phyloP scores from a whole-genome alignment of 169 alveolate genomes.

The Plasmodium relictum region DNA sequence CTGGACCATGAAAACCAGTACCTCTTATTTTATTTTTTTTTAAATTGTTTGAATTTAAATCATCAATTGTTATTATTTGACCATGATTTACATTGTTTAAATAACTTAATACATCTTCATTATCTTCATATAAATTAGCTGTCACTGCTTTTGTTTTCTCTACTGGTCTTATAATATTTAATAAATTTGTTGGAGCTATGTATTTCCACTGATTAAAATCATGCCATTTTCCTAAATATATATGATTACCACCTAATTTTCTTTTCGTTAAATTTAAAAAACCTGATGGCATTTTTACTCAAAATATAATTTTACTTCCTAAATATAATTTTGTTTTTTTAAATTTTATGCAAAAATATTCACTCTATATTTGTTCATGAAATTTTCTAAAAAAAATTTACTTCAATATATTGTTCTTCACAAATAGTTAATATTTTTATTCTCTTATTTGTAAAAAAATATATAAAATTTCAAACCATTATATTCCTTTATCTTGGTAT shows the following conservation, averaged over 20 bases:
- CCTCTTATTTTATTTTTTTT: constrained; percentile 86
- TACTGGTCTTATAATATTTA: constrained; percentile 83
- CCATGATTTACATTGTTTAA: constrained; percentile 81
- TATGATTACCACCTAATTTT: constrained; percentile 69
- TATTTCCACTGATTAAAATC: constrained; percentile 86
- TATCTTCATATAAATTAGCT: constrained; percentile 78
- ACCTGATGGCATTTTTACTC: constrained; percentile 36
- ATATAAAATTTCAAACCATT: too few species aligned
- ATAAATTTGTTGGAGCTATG: constrained; percentile 84
- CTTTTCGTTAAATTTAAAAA: constrained; percentile 29
- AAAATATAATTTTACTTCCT: too few species aligned
- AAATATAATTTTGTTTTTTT: too few species aligned
- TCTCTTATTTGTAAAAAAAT: too few species aligned
- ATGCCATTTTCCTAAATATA: constrained; percentile 85
- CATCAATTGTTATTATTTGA: constrained; percentile 83
- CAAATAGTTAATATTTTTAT: neutral
- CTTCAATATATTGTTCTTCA: neutral
- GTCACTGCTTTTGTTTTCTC: constrained; percentile 80
- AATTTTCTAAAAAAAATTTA: neutral
- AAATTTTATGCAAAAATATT: too few species aligned
- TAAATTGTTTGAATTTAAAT: constrained; percentile 77
- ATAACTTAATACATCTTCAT: constrained; percentile 81
- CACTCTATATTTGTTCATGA: too few species aligned
- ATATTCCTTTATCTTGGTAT: too few species aligned
- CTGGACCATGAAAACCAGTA: constrained; percentile 92